Conservation (phyloP, 495 filamentous ascomycete genomes). For the Lindgomyces ingoldianus region DNA sequence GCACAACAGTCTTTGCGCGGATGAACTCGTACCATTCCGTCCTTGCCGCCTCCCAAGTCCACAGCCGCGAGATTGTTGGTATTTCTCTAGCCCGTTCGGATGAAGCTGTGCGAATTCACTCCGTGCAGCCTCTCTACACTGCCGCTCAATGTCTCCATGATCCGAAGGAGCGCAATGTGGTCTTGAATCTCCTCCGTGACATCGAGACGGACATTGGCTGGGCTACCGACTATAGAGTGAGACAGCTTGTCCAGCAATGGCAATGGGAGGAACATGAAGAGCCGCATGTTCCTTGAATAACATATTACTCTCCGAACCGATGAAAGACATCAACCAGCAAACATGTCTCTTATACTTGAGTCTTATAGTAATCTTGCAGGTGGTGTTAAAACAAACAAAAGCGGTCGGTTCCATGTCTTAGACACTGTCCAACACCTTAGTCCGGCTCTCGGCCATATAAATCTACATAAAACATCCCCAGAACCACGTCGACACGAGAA, state of each 20-base stretch:
- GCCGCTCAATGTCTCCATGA: constrained; percentile 61
- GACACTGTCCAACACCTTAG: not conserved
- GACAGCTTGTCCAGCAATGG: constrained; percentile 61
- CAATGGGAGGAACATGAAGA: constrained; percentile 46
- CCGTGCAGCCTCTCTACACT: constrained; percentile 63
- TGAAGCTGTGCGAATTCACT: constrained; percentile 57
- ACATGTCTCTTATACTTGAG: not conserved
- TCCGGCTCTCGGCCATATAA: not conserved
- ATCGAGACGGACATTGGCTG: constrained; percentile 63
- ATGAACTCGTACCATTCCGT: constrained; percentile 58
- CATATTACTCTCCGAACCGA: not conserved
- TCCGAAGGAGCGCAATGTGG: constrained; percentile 51
- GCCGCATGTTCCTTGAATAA: not conserved
- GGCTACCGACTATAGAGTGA: constrained; percentile 64
- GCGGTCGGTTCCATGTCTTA: not conserved
- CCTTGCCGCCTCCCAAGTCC: constrained; percentile 55
- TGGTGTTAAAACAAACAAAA: not conserved
- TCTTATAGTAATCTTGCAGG: not conserved
- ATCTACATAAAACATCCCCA: not conserved
- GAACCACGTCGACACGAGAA: not conserved
- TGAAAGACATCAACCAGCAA: not conserved
- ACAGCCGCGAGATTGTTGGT: constrained; percentile 50
- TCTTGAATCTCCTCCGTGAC: constrained; percentile 56
- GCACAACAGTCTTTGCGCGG: constrained; percentile 53
- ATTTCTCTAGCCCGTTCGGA: constrained; percentile 59